A percentile compares a stretch with the other conserved stretches of the same genome.
These are phyloP conservation scores for Teratosphaeria epicoccoides DNA, from an alignment of 2,329 filamentous ascomycete genomes.

Conservation along the genomic window DNA sequence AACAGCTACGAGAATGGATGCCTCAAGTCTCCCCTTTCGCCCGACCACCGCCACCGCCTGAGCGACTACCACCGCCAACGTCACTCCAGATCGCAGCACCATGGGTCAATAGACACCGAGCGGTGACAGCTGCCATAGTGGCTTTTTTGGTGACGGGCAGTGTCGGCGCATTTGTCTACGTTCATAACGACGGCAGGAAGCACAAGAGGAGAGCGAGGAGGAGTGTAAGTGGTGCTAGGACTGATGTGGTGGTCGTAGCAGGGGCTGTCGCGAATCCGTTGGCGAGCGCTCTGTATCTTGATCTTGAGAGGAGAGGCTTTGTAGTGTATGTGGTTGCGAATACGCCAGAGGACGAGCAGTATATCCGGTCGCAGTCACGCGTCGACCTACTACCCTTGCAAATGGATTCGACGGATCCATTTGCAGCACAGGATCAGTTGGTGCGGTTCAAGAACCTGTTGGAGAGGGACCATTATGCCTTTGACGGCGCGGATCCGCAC, in stretches of 20 bases:
- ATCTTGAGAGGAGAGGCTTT: conserved; percentile 83
- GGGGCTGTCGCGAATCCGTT: conserved; percentile 79
- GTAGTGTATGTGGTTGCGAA: conserved; percentile 86
- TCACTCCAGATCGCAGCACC: conserved; percentile 49
- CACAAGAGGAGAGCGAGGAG: conserved; percentile 65
- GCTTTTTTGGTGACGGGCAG: conserved; percentile 58
- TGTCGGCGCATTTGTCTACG: conserved; percentile 38
- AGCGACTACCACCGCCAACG: conserved; percentile 31
- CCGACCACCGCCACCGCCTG: conserved; percentile 39
- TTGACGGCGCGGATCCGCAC: conserved; percentile 64
- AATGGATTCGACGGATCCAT: conserved; percentile 71
- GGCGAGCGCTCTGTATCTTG: conserved; percentile 69
- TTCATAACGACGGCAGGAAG: conserved; percentile 48
- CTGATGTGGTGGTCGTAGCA: conserved; percentile 79
- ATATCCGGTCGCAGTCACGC: conserved; percentile 65
- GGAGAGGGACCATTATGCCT: conserved; percentile 62
- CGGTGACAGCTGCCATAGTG: conserved; percentile 60
- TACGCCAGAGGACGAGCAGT: conserved; percentile 71
- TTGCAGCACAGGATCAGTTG: conserved; percentile 56
- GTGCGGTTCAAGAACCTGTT: conserved; percentile 63
- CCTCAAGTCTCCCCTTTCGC: conserved; percentile 63
- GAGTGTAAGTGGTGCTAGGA: conserved; percentile 70
- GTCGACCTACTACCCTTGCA: conserved; percentile 72
- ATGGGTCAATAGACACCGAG: conserved; percentile 66
- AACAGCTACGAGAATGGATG: conserved; percentile 57